phyloP scores from a whole-genome alignment of 164 flowering plant genomes.

The Paratinospora sagittata region DNA sequence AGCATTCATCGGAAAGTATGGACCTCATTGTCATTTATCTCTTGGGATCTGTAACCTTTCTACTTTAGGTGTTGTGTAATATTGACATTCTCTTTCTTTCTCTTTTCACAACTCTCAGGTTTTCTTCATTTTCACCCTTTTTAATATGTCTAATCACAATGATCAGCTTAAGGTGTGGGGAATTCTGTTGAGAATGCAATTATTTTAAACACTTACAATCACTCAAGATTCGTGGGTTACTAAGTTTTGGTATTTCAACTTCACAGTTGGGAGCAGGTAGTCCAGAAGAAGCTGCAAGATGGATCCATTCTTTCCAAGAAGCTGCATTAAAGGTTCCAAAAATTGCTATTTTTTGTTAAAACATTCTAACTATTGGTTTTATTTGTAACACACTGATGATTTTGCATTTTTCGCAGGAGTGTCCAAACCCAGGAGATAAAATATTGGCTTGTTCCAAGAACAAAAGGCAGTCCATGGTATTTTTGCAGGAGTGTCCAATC shows the following conservation, averaged over 20 bases:
- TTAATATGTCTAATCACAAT: slow-evolving; percentile 55
- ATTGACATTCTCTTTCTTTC: slow-evolving; percentile 1
- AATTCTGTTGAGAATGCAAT: background rate
- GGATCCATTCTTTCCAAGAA: slow-evolving; percentile 68
- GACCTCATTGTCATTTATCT: background rate
- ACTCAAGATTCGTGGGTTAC: background rate
- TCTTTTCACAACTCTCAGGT: slow-evolving; percentile 42
- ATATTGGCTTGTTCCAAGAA: slow-evolving; percentile 30
- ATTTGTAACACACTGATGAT: background rate
- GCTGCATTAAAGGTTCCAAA: slow-evolving; percentile 57
- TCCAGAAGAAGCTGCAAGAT: slow-evolving; percentile 87
- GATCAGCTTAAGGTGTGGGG: slow-evolving; percentile 70
- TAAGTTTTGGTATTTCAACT: slow-evolving; percentile 11
- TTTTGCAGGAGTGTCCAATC: slow-evolving; percentile 38
- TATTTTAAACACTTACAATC: background rate
- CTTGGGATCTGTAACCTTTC: background rate
- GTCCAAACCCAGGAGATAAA: slow-evolving; percentile 17
- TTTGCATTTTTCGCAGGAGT: background rate
- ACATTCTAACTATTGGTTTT: background rate
- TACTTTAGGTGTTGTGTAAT: background rate
- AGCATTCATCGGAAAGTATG: slow-evolving; percentile 66
- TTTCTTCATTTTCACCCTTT: slow-evolving; percentile 77
- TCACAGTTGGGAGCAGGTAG: slow-evolving; percentile 77
- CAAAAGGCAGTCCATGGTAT: slow-evolving; percentile 36
- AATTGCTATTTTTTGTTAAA: background rate